Percentiles rank a stretch among this genome's conserved stretches.
phyloP scores from a whole-genome alignment of 345 rosid genomes.

The Excoecaria cochinchinensis region DNA sequence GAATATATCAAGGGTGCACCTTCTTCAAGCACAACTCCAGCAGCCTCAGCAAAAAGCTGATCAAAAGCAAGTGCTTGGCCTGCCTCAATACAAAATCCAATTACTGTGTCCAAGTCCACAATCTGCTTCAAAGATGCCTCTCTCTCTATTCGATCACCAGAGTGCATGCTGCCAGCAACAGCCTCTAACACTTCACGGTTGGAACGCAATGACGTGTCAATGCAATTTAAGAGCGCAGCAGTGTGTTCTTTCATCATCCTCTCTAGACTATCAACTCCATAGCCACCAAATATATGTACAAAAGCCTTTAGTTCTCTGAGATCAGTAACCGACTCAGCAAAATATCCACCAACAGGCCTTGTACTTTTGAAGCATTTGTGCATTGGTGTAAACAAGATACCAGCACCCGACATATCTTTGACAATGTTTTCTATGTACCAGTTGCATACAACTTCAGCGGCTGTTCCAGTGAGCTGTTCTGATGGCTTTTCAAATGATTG shows the following conservation, averaged over 20 bases:
- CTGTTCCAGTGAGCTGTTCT: slow-evolving; percentile 80
- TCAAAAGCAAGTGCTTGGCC: slow-evolving; percentile 97
- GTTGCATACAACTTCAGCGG: slow-evolving; percentile 86
- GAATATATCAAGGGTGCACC: slow-evolving; percentile 82
- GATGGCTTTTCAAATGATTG: slow-evolving; percentile 70
- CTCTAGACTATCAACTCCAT: slow-evolving; percentile 90
- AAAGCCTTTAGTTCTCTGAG: slow-evolving; percentile 79
- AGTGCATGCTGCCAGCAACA: slow-evolving; percentile 91
- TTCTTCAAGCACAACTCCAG: slow-evolving; percentile 85
- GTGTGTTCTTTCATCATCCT: slow-evolving; percentile 95
- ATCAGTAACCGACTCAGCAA: slow-evolving; percentile 97
- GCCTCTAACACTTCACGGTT: slow-evolving; percentile 84
- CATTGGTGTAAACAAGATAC: slow-evolving; percentile 88
- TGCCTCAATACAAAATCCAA: slow-evolving; percentile 92
- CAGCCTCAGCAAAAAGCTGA: slow-evolving; percentile 88
- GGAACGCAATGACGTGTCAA: slow-evolving; percentile 84
- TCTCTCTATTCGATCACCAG: slow-evolving; percentile 87
- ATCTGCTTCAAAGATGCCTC: slow-evolving; percentile 79
- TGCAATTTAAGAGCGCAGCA: slow-evolving; percentile 89
- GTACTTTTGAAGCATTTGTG: slow-evolving; percentile 95
- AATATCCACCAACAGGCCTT: slow-evolving; percentile 98
- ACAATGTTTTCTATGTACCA: slow-evolving; percentile 98
- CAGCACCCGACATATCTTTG: slow-evolving; percentile 91
- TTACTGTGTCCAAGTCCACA: slow-evolving; percentile 86
- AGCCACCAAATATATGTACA: slow-evolving; percentile 87